Evolutionary conservation across 2,329 filamentous ascomycete genomes (phyloP).

Genomic region (Ophiocordyceps unilateralis): DNA sequence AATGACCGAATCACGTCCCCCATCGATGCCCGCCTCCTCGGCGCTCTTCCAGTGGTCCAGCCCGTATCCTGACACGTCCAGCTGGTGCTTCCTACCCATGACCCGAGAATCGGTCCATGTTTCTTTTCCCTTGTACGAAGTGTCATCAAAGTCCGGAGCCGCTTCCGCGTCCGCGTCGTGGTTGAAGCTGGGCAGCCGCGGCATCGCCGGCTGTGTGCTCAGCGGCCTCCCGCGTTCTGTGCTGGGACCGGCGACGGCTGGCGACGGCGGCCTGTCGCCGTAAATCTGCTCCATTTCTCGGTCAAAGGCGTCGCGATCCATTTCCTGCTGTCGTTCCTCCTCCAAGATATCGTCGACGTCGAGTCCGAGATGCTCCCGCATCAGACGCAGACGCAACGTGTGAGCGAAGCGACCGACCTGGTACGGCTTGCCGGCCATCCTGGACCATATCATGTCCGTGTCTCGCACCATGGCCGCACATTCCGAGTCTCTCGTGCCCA

Average conservation of each 20-base stretch:
- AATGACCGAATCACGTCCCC: slow-evolving; percentile 55
- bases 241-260: not conserved
- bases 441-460: slow-evolving; percentile 80
- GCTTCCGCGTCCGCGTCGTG: slow-evolving; percentile 33
- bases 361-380: slow-evolving; percentile 92
- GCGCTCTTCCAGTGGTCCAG: slow-evolving; percentile 57
- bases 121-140: slow-evolving; percentile 1
- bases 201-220: slow-evolving; percentile 17
- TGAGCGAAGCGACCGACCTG: slow-evolving; percentile 85
- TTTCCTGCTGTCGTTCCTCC: slow-evolving; percentile 52
- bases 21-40: slow-evolving; percentile 39
- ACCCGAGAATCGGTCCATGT: not conserved
- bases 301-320: slow-evolving; percentile 39
- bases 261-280: slow-evolving; percentile 18
- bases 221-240: not conserved
- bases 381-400: slow-evolving; percentile 77
- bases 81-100: slow-evolving; percentile 41
- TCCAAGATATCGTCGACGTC: slow-evolving; percentile 85
- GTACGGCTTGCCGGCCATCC: slow-evolving; percentile 81
- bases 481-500: slow-evolving; percentile 84
- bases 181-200: slow-evolving; percentile 44
- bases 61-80: slow-evolving; percentile 66
- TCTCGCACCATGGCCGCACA: slow-evolving; percentile 80
- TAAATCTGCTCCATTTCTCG: slow-evolving; percentile 48
- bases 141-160: slow-evolving; percentile 16